Base-by-base conservation (phyloP, 208 protist genomes). In the Leishmania guyanensis region DNA sequence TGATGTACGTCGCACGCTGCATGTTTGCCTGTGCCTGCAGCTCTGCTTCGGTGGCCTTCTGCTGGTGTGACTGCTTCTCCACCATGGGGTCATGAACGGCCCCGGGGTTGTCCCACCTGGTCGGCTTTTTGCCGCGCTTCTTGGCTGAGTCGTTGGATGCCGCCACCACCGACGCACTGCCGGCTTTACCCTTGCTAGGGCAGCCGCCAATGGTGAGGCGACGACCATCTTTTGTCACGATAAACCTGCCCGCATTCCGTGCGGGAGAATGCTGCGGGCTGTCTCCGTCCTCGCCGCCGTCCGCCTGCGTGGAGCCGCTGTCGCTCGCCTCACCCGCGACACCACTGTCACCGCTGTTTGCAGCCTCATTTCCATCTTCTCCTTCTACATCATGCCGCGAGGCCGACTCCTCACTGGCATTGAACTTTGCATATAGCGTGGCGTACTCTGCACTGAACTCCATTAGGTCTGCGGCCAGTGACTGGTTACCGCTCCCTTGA, bases 1-100 rank as follows among this genome's bases (percentile, higher is more conserved):
- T 91, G 65, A 97, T 92, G 83, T 96, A 96, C 46, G 92, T 89
- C 64, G 82, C 75, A 54, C 85, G 79, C 80, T 97, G 90, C 33
- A 91, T 86, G 77, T 92, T 90, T 33, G 91, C 86, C 84, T 93
- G 91, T 50, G 88, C 90, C 68, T 86, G 84, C 77, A 98, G 86
- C 78, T 96, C 92, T 58, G 86, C 87, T 80, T 93, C 86, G n/a
- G 90, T 94, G 17, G 92, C 84, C 62, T 79, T 85, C 65, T 76
- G 82, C 33, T 80, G 48, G 20, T 85, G 81, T 3, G 62, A 43
- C 83, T 94, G 88, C 69, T 78, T 77, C 75, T 83, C 72, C 48
- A 87, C 77, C 79, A 84, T 78, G 2, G 77, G 78, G 39, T 83
- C 78, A 56, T 69, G 60, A 64, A 78, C 80, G 6, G 54, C 72